Conservation (phyloP, 306 rosid genomes). For the Corylus americana region DNA sequence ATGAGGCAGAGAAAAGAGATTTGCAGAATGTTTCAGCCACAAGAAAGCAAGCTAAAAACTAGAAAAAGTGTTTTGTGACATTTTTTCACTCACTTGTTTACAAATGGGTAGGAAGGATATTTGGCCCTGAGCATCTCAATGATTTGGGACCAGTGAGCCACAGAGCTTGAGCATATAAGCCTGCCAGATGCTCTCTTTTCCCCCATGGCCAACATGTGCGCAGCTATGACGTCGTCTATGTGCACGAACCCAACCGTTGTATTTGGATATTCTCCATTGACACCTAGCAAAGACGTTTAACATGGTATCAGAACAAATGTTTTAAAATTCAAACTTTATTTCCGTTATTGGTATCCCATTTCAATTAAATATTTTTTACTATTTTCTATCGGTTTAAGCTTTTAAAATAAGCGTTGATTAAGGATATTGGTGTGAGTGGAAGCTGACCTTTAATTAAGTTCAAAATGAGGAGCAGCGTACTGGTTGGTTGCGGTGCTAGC, state of each 20-base stretch:
- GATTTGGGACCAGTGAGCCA: constrained; percentile 80
- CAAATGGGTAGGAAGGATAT: constrained; percentile 72
- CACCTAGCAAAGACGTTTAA: constrained; percentile 35
- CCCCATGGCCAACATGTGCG: constrained; percentile 79
- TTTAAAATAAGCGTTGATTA: too few species aligned
- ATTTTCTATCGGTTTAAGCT: too few species aligned
- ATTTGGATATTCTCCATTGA: constrained; percentile 69
- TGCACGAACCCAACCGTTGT: constrained; percentile 76
- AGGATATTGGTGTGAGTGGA: background rate
- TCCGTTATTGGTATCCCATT: too few species aligned
- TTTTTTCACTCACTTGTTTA: constrained; percentile 43
- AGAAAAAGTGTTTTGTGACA: background rate
- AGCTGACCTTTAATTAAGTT: constrained; percentile 53
- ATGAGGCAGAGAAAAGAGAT: background rate
- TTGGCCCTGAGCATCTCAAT: constrained; percentile 59
- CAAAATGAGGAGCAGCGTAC: constrained; percentile 58
- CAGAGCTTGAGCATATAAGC: constrained; percentile 72
- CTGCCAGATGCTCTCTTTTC: constrained; percentile 64
- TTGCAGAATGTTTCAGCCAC: background rate
- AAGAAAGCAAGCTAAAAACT: background rate
- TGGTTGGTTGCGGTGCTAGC: constrained; percentile 79
- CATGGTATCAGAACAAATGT: too few species aligned
- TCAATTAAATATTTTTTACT: too few species aligned
- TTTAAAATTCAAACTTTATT: too few species aligned
- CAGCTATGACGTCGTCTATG: constrained; percentile 70